Base-by-base conservation (phyloP, 257 asterid species). In the Cordia subcordata region DNA sequence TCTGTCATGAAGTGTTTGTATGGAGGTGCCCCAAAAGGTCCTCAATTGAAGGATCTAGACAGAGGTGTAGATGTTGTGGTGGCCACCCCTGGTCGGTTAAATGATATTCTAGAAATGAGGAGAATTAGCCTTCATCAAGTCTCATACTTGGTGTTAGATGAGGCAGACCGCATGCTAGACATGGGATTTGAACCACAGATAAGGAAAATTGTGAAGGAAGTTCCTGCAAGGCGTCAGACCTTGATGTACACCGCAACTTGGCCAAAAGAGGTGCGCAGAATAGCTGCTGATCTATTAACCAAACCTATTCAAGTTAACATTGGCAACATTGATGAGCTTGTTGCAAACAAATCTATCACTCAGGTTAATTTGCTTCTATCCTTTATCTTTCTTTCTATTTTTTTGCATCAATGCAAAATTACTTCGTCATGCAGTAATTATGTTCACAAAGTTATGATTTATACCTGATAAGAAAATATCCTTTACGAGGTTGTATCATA, bases 191-290 rank as follows among this genome's bases (percentile, higher is more conserved):
- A 65, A 65, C 70, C 70, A 18, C 70, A 65, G 64, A 65, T 65
- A 56, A 65, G 70, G 37, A 65, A 65, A 38, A 65, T 65, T 49
- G 64, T 65, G 51, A 65, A 65, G 50, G 70, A 65, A 60, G 64
- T 65, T 1, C 95, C 96, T 42, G 10, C 15, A 42, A 4, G 78
- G 44, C 80, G 96, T 66, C 99, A 92, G 69, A 92, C 99, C 57
- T 76, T 92, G 71, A 92, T 88, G 99, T 88, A 76, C 81, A 92
- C 99, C 37, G 96, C 99, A 52, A 92, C 96, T 19, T 92, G 99
- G 99, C 99, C 99, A 1, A 92, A 86, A 81, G 99, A 88, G 77
- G 99, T 92, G 52, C 86, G 99, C 60, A 88, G 71, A 72, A 92
- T 92, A 64, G 96, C 99, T 69, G 81, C 96, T 32, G 96, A 92